phyloP scores from a whole-genome alignment of 257 asterid species.

The Vinca minor region DNA sequence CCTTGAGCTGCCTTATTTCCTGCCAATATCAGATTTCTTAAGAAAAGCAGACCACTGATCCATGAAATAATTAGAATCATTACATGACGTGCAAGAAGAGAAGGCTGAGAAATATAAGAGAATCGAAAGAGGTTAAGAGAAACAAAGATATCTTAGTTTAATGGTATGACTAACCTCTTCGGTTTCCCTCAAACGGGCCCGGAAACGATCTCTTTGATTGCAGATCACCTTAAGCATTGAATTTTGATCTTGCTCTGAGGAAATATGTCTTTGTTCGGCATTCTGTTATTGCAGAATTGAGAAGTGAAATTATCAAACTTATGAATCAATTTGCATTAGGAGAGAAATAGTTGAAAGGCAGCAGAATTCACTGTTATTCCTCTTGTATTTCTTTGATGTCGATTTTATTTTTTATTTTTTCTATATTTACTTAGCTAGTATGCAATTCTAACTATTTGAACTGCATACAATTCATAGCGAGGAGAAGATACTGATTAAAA shows the following conservation, averaged over 20 bases:
- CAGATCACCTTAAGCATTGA: slow-evolving; percentile 99
- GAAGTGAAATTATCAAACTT: slow-evolving; percentile 3
- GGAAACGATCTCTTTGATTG: slow-evolving; percentile 95
- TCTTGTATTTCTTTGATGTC: not conserved
- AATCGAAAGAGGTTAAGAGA: not conserved
- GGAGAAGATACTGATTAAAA: too few species aligned
- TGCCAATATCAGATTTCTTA: slow-evolving; percentile 25
- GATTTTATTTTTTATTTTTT: not conserved
- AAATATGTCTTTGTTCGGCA: slow-evolving; percentile 60
- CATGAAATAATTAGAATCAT: slow-evolving; percentile 14
- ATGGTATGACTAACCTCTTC: slow-evolving; percentile 59
- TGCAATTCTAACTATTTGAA: too few species aligned
- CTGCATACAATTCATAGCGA: too few species aligned
- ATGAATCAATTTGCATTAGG: not conserved
- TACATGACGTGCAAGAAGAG: slow-evolving; percentile 1
- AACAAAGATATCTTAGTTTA: not conserved
- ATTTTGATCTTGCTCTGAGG: slow-evolving; percentile 78
- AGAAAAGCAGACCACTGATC: slow-evolving; percentile 2
- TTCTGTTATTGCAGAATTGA: slow-evolving; percentile 35
- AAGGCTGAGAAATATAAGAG: not conserved
- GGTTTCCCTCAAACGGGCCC: slow-evolving; percentile 91
- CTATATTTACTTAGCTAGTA: too few species aligned
- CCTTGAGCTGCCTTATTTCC: slow-evolving; percentile 93
- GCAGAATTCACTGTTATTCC: not conserved
- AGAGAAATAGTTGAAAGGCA: not conserved